Evolutionary conservation across 495 filamentous ascomycete species (phyloP).

Genomic region (Aspergillus funiculosus): DNA sequence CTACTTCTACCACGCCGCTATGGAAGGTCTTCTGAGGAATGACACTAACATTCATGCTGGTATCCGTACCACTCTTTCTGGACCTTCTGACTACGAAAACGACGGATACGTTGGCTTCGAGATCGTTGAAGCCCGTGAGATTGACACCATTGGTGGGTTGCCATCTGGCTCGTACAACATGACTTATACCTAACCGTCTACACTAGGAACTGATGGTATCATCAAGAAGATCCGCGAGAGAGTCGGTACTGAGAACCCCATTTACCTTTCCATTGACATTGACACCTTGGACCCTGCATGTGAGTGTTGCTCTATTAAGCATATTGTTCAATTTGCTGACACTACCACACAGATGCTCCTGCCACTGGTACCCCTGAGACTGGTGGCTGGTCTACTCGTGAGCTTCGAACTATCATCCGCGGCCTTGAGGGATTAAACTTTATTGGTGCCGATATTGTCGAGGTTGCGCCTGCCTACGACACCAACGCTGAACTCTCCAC

Average conservation of each 20-base stretch:
- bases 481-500: conserved; percentile 62
- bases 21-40: conserved; percentile 71
- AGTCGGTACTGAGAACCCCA: conserved; percentile 64
- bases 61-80: conserved; percentile 70
- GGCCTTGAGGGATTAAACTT: conserved; percentile 70
- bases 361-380: conserved; percentile 85
- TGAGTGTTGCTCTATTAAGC: conserved; percentile 27
- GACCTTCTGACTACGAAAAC: conserved; percentile 69
- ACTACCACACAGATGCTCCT: conserved; percentile 51
- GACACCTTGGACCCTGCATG: conserved; percentile 83
- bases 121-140: conserved; percentile 73
- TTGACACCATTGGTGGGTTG: conserved; percentile 62
- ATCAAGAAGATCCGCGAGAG: conserved; percentile 68
- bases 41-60: conserved; percentile 83
- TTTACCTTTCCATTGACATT: conserved; percentile 85
- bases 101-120: conserved; percentile 80
- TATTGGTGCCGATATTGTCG: conserved; percentile 73
- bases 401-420: conserved; percentile 67
- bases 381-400: conserved; percentile 80
- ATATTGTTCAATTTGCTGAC: background rate
- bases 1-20: conserved; percentile 64
- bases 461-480: conserved; percentile 68
- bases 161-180: background rate
- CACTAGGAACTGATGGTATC: conserved; percentile 51
- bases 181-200: background rate